A percentile compares a stretch with the other conserved stretches of the same genome.
These are phyloP conservation scores for Fagopyrum esculentum DNA, from an alignment of 148 eudicot species.

Conservation along the genomic window DNA sequence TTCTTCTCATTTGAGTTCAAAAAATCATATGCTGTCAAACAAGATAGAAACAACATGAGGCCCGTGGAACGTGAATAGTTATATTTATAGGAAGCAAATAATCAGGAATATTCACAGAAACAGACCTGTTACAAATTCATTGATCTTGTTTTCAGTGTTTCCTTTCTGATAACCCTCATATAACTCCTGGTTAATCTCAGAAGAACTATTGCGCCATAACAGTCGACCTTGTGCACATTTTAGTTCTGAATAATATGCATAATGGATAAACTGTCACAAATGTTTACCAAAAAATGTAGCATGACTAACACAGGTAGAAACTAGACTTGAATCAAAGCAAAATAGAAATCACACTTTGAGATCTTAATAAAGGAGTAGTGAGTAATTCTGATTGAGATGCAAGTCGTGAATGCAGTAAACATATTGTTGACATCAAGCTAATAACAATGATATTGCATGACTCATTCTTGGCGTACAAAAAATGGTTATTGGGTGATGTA, in stretches of 20 bases:
- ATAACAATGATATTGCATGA: no score
- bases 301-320: no score
- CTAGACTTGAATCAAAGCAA: no score
- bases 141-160: slow-evolving; percentile 43
- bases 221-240: slow-evolving; percentile 53
- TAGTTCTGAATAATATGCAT: slow-evolving; percentile 33
- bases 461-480: no score
- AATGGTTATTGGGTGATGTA: no score
- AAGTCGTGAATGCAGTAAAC: no score
- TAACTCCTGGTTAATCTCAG: slow-evolving; percentile 72
- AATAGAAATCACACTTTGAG: no score
- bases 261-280: not conserved
- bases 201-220: slow-evolving; percentile 85
- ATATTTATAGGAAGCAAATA: not conserved
- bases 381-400: no score
- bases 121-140: slow-evolving; percentile 74
- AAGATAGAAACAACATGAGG: no score
- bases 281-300: not conserved
- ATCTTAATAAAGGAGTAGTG: no score
- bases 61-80: not conserved
- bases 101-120: not conserved
- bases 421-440: no score
- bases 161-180: slow-evolving; percentile 67
- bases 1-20: slow-evolving; percentile 47
- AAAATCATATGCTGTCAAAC: slow-evolving; percentile 75